Evolutionary conservation across 2,329 filamentous ascomycete genomes (phyloP).

Genomic region (Xylaria sp.): DNA sequence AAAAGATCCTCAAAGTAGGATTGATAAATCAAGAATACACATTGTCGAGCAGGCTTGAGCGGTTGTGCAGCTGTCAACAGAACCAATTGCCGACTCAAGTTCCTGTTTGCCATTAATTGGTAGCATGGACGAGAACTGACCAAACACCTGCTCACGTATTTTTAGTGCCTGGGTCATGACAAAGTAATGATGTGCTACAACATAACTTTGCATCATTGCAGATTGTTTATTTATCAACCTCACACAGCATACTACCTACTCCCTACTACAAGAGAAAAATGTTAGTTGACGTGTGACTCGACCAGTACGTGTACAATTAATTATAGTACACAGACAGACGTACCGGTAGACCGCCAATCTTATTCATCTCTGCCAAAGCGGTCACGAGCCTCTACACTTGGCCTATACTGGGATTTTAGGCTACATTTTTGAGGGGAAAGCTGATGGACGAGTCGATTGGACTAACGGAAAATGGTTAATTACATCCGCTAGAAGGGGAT

Average conservation of each 20-base stretch:
- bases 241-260: neutral
- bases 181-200: neutral
- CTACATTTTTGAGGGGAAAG: neutral
- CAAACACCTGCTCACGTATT: neutral
- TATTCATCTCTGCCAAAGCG: slow-evolving; percentile 23
- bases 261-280: neutral
- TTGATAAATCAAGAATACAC: slow-evolving; percentile 16
- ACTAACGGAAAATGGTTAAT: slow-evolving; percentile 8
- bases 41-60: slow-evolving; percentile 6
- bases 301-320: slow-evolving; percentile 1
- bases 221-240: neutral
- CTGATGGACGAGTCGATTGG: neutral
- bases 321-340: neutral
- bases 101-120: slow-evolving; percentile 1
- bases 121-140: neutral
- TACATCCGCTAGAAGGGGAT: neutral
- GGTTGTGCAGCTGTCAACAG: neutral
- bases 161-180: neutral
- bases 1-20: slow-evolving; percentile 30
- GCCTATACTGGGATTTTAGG: slow-evolving; percentile 18
- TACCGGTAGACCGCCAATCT: slow-evolving; percentile 32
- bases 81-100: slow-evolving; percentile 10
- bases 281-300: slow-evolving; percentile 9
- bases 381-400: slow-evolving; percentile 31
- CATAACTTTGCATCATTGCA: neutral